phyloP scores from a whole-genome alignment of 208 protist species.

The Leishmania turanica region DNA sequence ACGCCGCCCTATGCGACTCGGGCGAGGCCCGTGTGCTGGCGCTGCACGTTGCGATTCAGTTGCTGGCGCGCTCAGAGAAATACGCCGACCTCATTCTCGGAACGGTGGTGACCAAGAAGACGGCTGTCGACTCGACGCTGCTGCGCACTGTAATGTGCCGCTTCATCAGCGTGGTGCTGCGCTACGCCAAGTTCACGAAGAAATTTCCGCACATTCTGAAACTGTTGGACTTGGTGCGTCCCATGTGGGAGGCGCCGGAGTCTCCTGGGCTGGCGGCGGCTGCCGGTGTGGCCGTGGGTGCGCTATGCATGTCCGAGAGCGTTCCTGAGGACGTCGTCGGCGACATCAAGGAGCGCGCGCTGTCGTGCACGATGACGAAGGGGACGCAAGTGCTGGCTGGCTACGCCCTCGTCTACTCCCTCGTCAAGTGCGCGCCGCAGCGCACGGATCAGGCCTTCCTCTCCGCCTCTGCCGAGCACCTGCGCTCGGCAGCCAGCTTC shows the following conservation, averaged over 20 bases:
- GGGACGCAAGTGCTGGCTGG: conserved; percentile 72
- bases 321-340: conserved; percentile 63
- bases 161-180: conserved; percentile 89
- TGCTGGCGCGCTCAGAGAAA: conserved; percentile 78
- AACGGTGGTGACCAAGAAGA: conserved; percentile 83
- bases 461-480: conserved; percentile 53
- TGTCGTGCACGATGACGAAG: conserved; percentile 60
- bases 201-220: conserved; percentile 78
- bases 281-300: conserved; percentile 78
- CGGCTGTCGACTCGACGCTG: conserved; percentile 77
- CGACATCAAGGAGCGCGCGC: conserved; percentile 75
- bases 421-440: conserved; percentile 55
- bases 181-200: conserved; percentile 78
- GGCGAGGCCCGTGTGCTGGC: conserved; percentile 79
- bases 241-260: conserved; percentile 76
- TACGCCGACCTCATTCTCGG: conserved; percentile 90
- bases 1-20: conserved; percentile 84
- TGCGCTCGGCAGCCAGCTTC: conserved; percentile 57
- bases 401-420: conserved; percentile 75
- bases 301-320: conserved; percentile 83
- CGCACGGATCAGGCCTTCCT: conserved; percentile 73
- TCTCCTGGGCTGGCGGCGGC: conserved; percentile 68
- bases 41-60: conserved; percentile 76
- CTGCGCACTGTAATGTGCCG: conserved; percentile 89
- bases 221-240: conserved; percentile 66